A percentile compares a stretch with the other conserved stretches of the same genome.
phyloP scores from a whole-genome alignment of 257 asterid species.

The Thymus mandschuricus region DNA sequence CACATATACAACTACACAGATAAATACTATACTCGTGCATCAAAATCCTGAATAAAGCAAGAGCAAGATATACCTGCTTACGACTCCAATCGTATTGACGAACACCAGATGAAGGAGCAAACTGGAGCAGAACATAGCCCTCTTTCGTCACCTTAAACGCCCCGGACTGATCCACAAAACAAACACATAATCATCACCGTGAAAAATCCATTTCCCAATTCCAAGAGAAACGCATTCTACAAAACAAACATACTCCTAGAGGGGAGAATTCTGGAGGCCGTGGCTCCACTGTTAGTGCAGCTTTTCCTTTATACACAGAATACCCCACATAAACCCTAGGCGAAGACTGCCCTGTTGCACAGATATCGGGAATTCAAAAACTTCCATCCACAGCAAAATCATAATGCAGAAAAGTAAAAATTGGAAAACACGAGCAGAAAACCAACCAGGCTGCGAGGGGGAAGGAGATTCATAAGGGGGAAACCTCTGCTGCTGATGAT shows the following conservation, averaged over 20 bases:
- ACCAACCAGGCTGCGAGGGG: slow-evolving; percentile 55
- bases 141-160: slow-evolving; percentile 87
- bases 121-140: slow-evolving; percentile 82
- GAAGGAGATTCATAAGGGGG: slow-evolving; percentile 45
- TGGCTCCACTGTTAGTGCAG: slow-evolving; percentile 86
- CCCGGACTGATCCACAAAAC: slow-evolving; percentile 70
- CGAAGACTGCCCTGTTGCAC: slow-evolving; percentile 52
- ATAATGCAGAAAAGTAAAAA: not conserved
- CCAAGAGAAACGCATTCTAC: slow-evolving; percentile 15
- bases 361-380: slow-evolving; percentile 14
- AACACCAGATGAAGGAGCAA: slow-evolving; percentile 87
- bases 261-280: slow-evolving; percentile 87
- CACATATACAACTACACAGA: not conserved
- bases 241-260: slow-evolving; percentile 57
- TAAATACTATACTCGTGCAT: not conserved
- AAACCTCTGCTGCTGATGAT: slow-evolving; percentile 47
- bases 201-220: not conserved
- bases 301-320: slow-evolving; percentile 91
- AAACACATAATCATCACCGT: slow-evolving; percentile 28
- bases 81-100: slow-evolving; percentile 97
- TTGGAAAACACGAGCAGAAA: not conserved
- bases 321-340: slow-evolving; percentile 83
- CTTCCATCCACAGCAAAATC: not conserved
- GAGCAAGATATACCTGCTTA: slow-evolving; percentile 67
- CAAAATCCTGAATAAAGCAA: not conserved